phyloP scores from a whole-genome alignment of 2,329 filamentous ascomycete species.

The Gremmenia infestans region DNA sequence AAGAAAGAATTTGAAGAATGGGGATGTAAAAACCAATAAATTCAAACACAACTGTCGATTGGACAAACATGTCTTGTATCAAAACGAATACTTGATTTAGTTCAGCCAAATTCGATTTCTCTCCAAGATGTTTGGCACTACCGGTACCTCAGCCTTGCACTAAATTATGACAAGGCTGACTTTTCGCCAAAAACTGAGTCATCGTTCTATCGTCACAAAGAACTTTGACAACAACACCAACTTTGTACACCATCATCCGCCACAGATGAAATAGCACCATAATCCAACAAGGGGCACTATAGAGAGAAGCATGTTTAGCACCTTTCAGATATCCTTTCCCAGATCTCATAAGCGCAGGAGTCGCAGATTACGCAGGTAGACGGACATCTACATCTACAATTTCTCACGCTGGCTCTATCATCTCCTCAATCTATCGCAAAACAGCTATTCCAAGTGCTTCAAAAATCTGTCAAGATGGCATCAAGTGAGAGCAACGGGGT shows the following conservation, averaged over 20 bases:
- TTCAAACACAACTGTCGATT: no score
- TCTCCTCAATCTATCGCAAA: slow-evolving; percentile 8
- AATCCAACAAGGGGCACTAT: not conserved
- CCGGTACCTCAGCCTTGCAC: no score
- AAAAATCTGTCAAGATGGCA: slow-evolving; percentile 19
- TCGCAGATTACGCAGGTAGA: slow-evolving; percentile 25
- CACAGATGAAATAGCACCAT: slow-evolving; percentile 8
- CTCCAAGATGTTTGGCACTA: no score
- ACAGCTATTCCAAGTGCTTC: slow-evolving; percentile 7
- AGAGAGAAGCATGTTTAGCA: slow-evolving; percentile 23
- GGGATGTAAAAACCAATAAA: no score
- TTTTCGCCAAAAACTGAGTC: no score
- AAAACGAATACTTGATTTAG: no score
- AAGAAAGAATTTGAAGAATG: no score
- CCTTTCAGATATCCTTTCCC: slow-evolving; percentile 7
- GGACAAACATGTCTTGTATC: no score
- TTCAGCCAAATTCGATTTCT: no score
- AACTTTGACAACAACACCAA: not conserved
- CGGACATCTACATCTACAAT: not conserved
- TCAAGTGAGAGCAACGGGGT: slow-evolving; percentile 10
- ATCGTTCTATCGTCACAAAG: no score
- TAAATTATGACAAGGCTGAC: no score
- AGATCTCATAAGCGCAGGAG: slow-evolving; percentile 26
- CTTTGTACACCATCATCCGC: not conserved
- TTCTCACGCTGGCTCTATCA: slow-evolving; percentile 18